phyloP scores from a whole-genome alignment of 768 basidiomycete genomes.

The Crassisporium funariophilum region DNA sequence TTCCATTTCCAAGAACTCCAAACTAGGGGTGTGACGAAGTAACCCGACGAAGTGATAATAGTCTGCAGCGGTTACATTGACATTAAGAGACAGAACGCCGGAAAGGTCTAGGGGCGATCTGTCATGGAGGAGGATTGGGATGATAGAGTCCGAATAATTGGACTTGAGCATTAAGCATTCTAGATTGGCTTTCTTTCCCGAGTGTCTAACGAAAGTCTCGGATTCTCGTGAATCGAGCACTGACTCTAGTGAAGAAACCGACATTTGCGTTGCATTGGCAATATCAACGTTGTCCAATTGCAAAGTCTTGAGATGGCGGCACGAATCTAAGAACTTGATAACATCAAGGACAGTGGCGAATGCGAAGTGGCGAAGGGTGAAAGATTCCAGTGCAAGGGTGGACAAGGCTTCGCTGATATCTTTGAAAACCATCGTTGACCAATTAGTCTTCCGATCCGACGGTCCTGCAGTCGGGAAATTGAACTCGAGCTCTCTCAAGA shows the following conservation, averaged over 20 bases:
- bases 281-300: slow-evolving; percentile 24
- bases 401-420: slow-evolving; percentile 24
- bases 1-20: slow-evolving; percentile 23
- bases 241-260: slow-evolving; percentile 18
- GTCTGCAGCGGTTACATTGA: slow-evolving; percentile 20
- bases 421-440: slow-evolving; percentile 25
- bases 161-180: slow-evolving; percentile 17
- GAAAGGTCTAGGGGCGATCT: slow-evolving; percentile 19
- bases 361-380: slow-evolving; percentile 23
- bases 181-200: slow-evolving; percentile 12
- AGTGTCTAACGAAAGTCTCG: slow-evolving; percentile 1
- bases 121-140: slow-evolving; percentile 20
- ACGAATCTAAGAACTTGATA: slow-evolving; percentile 20
- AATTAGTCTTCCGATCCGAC: slow-evolving; percentile 16
- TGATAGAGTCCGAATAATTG: slow-evolving; percentile 17
- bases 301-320: slow-evolving; percentile 15
- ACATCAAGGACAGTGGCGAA: slow-evolving; percentile 20
- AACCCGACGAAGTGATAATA: slow-evolving; percentile 18
- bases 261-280: slow-evolving; percentile 12
- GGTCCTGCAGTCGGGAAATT: slow-evolving; percentile 18
- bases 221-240: slow-evolving; percentile 12
- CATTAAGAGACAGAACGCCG: slow-evolving; percentile 12
- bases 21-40: slow-evolving; percentile 11
- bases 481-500: slow-evolving; percentile 21
- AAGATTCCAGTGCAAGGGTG: slow-evolving; percentile 12